These are phyloP conservation scores for Blepharisma stoltei DNA, from an alignment of 73 alveolate species.

Conservation along the genomic window DNA sequence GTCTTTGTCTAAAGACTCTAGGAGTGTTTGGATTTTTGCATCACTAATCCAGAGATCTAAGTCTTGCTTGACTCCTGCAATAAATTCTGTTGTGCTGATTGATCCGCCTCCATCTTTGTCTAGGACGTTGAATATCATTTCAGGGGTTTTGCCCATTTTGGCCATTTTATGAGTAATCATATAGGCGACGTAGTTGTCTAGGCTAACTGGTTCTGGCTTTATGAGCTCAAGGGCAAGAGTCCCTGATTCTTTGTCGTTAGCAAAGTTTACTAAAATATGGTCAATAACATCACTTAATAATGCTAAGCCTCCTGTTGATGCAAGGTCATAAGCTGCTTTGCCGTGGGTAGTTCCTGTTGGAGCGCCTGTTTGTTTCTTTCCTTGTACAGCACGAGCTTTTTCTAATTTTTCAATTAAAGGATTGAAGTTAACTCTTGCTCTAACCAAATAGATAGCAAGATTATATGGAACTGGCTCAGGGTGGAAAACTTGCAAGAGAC, in stretches of 20 bases:
- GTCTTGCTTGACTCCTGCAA: background rate
- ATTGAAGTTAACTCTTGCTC: constrained; percentile 1
- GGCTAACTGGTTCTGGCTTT: background rate
- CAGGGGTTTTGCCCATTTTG: constrained; percentile 2
- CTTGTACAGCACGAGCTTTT: background rate
- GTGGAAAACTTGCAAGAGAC: background rate
- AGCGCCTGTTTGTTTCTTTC: background rate
- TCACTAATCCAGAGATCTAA: constrained; percentile 2
- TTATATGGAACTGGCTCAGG: constrained; percentile 13
- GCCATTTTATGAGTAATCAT: constrained; percentile 22
- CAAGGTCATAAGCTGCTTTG: constrained; percentile 12
- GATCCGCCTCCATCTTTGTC: constrained; percentile 27
- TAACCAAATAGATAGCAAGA: background rate
- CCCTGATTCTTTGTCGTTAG: background rate
- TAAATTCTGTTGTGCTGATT: background rate
- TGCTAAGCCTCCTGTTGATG: background rate
- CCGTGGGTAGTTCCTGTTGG: background rate
- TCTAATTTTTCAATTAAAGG: background rate
- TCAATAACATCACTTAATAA: constrained; percentile 1
- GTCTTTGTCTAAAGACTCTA: background rate
- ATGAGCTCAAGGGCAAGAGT: background rate
- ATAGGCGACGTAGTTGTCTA: background rate
- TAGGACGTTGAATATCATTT: background rate
- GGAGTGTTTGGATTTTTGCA: background rate
- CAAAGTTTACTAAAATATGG: background rate